Base-by-base conservation (phyloP, 2,329 filamentous ascomycete species). In the Cyanodermella asteris region DNA sequence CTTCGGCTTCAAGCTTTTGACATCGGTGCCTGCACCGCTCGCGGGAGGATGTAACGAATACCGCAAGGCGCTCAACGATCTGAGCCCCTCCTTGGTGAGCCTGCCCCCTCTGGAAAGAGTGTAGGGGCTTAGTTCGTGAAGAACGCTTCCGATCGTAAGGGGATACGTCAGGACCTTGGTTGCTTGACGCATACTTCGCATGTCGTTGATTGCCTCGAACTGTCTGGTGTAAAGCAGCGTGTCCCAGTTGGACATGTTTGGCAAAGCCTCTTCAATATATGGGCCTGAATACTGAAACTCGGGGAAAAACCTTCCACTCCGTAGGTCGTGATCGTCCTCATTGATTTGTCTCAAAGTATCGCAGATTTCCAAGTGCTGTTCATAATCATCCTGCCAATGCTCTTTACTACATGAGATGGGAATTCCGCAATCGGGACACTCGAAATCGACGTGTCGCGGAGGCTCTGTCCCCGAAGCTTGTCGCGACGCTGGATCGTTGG, bases 201-300 rank as follows among this genome's bases (percentile, higher is more conserved):
- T 82, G 32, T 81, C 70, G 45, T 97, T 81, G 43, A 97, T 71
- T 5, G 90, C 90, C 36, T 73, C 65, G 40, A 87, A 94, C 39
- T 91, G 74, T 40, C 87, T 64, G 3, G 81, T 90, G 45, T 91
- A 97, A 42, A 97, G 57, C 38, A 90, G 78, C 0, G 87, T 94
- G 48, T 97, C 87, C 87, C 87, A 97, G 47, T 90, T 97, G 21
- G 75, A 91, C 75, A 97, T 82, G 50, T 97, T 97, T 36, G 93
- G 68, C 36, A 87, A 61, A 17, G 81, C 77, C 46, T 93, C 84
- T 35, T 93, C 82, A 45, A 93, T 70, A 52, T 93, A 82, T 27
- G 72, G 61, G 9, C 74, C 77, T 0, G 87, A 81, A 43, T 91
- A 91, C 32, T 82, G 70, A 42, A 91, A 94, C 47, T 97, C 90